These are phyloP conservation scores for Isatis tinctoria DNA, from an alignment of 345 rosid genomes.

Conservation along the genomic window DNA sequence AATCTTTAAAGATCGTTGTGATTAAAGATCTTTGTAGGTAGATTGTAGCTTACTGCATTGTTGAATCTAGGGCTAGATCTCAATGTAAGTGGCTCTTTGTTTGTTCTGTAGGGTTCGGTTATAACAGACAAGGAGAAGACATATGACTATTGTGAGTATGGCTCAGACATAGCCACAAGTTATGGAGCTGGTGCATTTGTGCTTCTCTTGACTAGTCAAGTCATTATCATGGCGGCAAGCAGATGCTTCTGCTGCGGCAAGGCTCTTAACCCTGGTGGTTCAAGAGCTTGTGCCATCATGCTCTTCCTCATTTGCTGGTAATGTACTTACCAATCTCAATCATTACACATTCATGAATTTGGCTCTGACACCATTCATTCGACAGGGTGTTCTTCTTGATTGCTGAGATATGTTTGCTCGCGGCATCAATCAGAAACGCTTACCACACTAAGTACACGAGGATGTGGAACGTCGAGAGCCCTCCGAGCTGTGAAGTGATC, in stretches of 20 bases:
- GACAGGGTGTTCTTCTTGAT: slow-evolving; percentile 81
- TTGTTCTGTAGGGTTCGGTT: slow-evolving; percentile 49
- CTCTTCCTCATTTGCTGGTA: slow-evolving; percentile 92
- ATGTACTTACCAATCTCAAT: background rate
- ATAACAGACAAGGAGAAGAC: slow-evolving; percentile 43
- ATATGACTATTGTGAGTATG: slow-evolving; percentile 66
- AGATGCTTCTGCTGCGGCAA: slow-evolving; percentile 91
- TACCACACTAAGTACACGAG: slow-evolving; percentile 71
- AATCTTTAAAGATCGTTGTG: background rate
- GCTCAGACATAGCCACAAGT: slow-evolving; percentile 85
- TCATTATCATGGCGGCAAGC: slow-evolving; percentile 73
- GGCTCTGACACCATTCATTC: background rate
- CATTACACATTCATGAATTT: background rate
- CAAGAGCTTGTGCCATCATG: slow-evolving; percentile 81
- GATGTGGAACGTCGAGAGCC: slow-evolving; percentile 24
- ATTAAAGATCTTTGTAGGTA: background rate
- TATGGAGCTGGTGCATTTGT: slow-evolving; percentile 86
- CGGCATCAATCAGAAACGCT: slow-evolving; percentile 78
- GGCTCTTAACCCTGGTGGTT: slow-evolving; percentile 75
- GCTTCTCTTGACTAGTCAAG: slow-evolving; percentile 69
- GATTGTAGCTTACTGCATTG: background rate
- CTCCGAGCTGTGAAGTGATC: slow-evolving; percentile 51
- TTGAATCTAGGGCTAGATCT: slow-evolving; percentile 1
- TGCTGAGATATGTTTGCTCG: slow-evolving; percentile 83
- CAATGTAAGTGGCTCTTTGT: background rate